phyloP scores from a whole-genome alignment of 805 yeast genomes.

The Myxozyma mucilagina region DNA sequence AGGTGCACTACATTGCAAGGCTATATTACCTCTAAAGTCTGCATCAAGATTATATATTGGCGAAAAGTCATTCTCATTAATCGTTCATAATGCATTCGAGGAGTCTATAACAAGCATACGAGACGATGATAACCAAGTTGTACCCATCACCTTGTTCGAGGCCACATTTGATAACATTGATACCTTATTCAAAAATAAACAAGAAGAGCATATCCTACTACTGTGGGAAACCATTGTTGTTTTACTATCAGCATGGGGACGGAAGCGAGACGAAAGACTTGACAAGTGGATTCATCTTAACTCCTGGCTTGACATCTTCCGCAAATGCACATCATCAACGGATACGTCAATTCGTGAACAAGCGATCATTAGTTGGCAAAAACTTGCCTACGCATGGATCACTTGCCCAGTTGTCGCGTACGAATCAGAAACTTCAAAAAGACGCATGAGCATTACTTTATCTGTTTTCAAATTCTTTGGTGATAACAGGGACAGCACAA shows the following conservation, averaged over 20 bases:
- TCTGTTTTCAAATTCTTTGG: conserved; percentile 12
- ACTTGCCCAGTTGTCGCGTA: conserved; percentile 1
- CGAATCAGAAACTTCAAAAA: background rate
- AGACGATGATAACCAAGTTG: background rate
- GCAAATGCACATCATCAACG: conserved; percentile 12
- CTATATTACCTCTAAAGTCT: conserved; percentile 6
- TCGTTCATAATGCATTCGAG: conserved; percentile 13
- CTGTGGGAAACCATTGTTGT: conserved; percentile 22
- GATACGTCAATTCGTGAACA: background rate
- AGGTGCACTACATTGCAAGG: conserved; percentile 16
- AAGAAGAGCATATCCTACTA: conserved; percentile 20
- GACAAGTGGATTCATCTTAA: conserved; percentile 19
- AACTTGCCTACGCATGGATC: conserved; percentile 18
- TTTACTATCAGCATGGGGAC: conserved; percentile 18
- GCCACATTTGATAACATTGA: conserved; percentile 5
- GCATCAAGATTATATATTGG: conserved; percentile 13
- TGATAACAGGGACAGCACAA: conserved; percentile 2
- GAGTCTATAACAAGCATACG: background rate
- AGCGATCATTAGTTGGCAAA: conserved; percentile 23
- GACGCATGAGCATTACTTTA: conserved; percentile 10
- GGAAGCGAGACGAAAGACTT: conserved; percentile 11
- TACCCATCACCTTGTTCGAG: conserved; percentile 3
- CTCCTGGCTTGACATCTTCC: conserved; percentile 19
- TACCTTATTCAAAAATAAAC: conserved; percentile 4
- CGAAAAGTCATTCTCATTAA: background rate